A percentile compares a stretch with the other conserved stretches of the same genome.
phyloP scores from a whole-genome alignment of 2,329 filamentous ascomycete species.

The Atkinsonella hypoxylon region DNA sequence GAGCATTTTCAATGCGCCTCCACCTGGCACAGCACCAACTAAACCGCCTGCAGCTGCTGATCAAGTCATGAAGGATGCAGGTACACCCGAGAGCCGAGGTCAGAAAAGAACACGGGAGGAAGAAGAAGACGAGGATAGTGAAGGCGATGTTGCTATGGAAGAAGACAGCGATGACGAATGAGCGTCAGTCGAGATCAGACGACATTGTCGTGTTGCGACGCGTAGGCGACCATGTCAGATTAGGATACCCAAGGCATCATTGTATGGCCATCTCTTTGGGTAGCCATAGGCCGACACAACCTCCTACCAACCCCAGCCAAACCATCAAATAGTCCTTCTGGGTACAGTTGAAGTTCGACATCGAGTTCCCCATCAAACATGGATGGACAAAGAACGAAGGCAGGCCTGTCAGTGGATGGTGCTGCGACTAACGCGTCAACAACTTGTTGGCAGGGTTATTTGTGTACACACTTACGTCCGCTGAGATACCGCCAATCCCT shows the following conservation, averaged over 20 bases:
- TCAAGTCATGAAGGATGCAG: constrained; percentile 37
- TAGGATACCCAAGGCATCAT: constrained; percentile 12
- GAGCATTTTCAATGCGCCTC: constrained; percentile 64
- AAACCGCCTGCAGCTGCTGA: constrained; percentile 38
- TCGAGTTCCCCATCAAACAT: constrained; percentile 74
- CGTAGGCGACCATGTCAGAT: neutral
- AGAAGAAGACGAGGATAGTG: constrained; percentile 56
- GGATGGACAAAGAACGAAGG: constrained; percentile 89
- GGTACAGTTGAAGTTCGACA: constrained; percentile 52
- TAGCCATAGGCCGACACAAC: constrained; percentile 66
- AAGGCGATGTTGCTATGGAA: constrained; percentile 57
- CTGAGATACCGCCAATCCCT: constrained; percentile 61
- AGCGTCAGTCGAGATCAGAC: constrained; percentile 8
- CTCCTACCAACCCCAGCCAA: constrained; percentile 83
- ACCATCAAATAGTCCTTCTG: constrained; percentile 65
- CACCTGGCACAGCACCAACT: constrained; percentile 36
- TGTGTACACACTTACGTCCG: constrained; percentile 48
- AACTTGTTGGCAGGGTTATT: neutral
- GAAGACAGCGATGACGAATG: constrained; percentile 63
- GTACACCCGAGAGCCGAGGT: constrained; percentile 43
- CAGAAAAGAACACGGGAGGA: constrained; percentile 60
- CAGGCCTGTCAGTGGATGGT: constrained; percentile 69
- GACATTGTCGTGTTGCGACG: neutral
- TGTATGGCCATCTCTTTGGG: constrained; percentile 53
- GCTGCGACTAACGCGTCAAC: constrained; percentile 40